Evolutionary conservation across 1,284 basidiomycete species (phyloP).

Genomic region (Cryptococcus amylolentus): DNA sequence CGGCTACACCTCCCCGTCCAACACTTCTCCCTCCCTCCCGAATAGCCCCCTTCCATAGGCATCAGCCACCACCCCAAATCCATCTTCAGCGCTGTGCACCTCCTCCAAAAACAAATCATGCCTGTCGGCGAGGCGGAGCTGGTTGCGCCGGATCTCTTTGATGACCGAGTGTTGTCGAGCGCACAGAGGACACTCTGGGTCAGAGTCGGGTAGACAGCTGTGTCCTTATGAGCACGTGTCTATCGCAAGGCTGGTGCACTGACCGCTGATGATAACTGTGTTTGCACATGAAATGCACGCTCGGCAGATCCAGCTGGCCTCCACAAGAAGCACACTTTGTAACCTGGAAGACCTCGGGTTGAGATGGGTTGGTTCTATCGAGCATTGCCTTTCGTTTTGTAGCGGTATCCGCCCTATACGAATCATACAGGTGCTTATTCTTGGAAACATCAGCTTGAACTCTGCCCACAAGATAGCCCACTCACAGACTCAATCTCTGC

Average conservation of each 20-base stretch:
- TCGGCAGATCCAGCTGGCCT: conserved; percentile 84
- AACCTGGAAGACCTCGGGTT: conserved; percentile 86
- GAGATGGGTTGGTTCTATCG: conserved; percentile 69
- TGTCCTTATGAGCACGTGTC: background rate
- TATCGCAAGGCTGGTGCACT: conserved; percentile 19
- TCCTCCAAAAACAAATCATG: conserved; percentile 86
- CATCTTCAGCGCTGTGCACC: conserved; percentile 76
- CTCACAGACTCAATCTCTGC: conserved; percentile 75
- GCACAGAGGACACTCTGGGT: conserved; percentile 84
- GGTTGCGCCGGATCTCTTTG: conserved; percentile 77
- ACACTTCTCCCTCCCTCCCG: conserved; percentile 8
- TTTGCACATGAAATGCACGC: conserved; percentile 96
- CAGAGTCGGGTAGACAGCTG: conserved; percentile 77
- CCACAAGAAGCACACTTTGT: conserved; percentile 84
- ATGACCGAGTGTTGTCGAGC: conserved; percentile 82
- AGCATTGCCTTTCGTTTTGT: conserved; percentile 75
- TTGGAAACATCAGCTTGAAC: conserved; percentile 39
- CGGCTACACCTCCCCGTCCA: background rate
- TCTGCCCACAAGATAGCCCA: conserved; percentile 7
- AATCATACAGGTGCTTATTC: conserved; percentile 78
- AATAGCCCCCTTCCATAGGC: conserved; percentile 70
- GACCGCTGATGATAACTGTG: conserved; percentile 94
- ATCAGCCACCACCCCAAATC: conserved; percentile 73
- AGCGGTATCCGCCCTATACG: conserved; percentile 81
- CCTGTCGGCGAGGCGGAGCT: conserved; percentile 73